These are phyloP conservation scores for Aspergillus tamarii DNA, from an alignment of 2,329 filamentous ascomycete genomes.

Conservation along the genomic window DNA sequence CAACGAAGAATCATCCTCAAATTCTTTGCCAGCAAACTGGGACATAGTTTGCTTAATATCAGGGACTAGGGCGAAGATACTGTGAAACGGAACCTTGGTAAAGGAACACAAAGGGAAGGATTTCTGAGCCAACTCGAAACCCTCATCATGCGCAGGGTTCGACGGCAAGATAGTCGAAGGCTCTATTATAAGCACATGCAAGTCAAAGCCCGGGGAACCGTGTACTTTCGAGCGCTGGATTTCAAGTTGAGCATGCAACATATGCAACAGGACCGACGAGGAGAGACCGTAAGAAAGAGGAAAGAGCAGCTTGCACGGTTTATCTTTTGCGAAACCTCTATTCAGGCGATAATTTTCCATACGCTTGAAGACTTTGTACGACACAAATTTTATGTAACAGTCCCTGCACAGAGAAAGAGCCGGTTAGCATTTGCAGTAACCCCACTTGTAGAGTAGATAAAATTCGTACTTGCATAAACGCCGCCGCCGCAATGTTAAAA, in stretches of 20 bases:
- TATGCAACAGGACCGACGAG: slow-evolving; percentile 74
- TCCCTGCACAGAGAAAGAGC: slow-evolving; percentile 47
- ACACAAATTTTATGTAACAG: slow-evolving; percentile 79
- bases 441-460: slow-evolving; percentile 3
- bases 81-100: slow-evolving; percentile 64
- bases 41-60: slow-evolving; percentile 37
- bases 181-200: slow-evolving; percentile 53
- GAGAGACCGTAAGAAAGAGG: slow-evolving; percentile 83
- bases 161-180: slow-evolving; percentile 35
- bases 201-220: slow-evolving; percentile 67
- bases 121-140: slow-evolving; percentile 54
- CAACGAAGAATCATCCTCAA: slow-evolving; percentile 31
- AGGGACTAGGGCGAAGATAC: slow-evolving; percentile 55
- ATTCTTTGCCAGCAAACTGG: slow-evolving; percentile 32
- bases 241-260: slow-evolving; percentile 71
- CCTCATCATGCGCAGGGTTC: slow-evolving; percentile 26
- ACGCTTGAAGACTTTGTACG: slow-evolving; percentile 78
- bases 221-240: slow-evolving; percentile 65
- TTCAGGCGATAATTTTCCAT: slow-evolving; percentile 66
- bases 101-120: slow-evolving; percentile 70
- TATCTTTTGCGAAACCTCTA: slow-evolving; percentile 39
- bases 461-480: slow-evolving; percentile 59
- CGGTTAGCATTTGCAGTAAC: slow-evolving; percentile 16
- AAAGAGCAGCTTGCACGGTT: slow-evolving; percentile 65
- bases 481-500: slow-evolving; percentile 60